A percentile compares a stretch with the other conserved stretches of the same genome.
These are phyloP conservation scores for Dittrichia graveolens DNA, from an alignment of 129 eudicot species.

Conservation along the genomic window DNA sequence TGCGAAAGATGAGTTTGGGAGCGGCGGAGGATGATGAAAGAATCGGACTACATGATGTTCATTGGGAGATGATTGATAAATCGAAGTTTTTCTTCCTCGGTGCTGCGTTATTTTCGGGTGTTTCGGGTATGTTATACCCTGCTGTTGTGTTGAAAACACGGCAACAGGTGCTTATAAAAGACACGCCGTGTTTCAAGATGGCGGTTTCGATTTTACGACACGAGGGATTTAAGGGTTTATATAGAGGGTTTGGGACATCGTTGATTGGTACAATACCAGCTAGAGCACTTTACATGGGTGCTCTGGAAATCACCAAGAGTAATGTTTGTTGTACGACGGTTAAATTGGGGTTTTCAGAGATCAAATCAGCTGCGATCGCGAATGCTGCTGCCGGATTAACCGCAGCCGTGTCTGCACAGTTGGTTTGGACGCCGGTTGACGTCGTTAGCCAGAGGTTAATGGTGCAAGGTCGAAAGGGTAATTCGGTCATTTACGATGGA, in stretches of 20 bases:
- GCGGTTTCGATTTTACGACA: conserved; percentile 44
- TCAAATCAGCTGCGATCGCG: conserved; percentile 48
- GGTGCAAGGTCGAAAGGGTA: conserved; percentile 62
- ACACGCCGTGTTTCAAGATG: conserved; percentile 53
- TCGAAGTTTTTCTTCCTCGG: conserved; percentile 85
- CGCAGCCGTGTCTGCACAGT: conserved; percentile 67
- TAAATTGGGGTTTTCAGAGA: conserved; percentile 53
- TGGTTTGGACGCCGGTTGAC: conserved; percentile 89
- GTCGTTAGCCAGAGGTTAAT: conserved; percentile 85
- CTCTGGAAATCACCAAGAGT: conserved; percentile 69
- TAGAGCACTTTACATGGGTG: conserved; percentile 84
- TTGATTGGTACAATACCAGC: conserved; percentile 83
- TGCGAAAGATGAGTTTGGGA: conserved; percentile 55
- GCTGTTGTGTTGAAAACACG: conserved; percentile 72
- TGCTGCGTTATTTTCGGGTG: conserved; percentile 76
- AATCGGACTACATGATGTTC: conserved; percentile 58
- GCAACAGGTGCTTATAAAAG: conserved; percentile 57
- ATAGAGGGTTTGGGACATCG: conserved; percentile 79
- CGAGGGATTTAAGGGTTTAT: conserved; percentile 74
- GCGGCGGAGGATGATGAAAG: conserved; percentile 56
- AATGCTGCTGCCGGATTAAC: conserved; percentile 64
- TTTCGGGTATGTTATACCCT: conserved; percentile 68
- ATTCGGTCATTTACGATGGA: conserved; percentile 46
- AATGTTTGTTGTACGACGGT: conserved; percentile 43
- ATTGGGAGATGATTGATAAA: conserved; percentile 90